These are phyloP conservation scores for Silybum marianum DNA, from an alignment of 129 eudicot species.

Conservation along the genomic window DNA sequence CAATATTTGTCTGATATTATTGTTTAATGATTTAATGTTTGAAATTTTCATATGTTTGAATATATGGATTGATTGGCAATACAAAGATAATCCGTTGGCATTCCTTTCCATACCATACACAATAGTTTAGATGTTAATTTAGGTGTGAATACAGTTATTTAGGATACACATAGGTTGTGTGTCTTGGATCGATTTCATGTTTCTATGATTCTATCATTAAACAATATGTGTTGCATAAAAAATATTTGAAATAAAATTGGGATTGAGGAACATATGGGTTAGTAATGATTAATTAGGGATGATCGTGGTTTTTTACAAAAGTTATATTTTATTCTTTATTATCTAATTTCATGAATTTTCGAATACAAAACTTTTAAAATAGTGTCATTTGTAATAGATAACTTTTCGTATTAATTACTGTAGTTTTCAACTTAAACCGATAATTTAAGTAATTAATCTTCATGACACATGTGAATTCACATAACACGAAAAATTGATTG, in stretches of 20 bases:
- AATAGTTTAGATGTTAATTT: neutral
- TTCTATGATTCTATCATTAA: no score
- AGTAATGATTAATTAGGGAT: neutral
- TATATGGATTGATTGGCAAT: neutral
- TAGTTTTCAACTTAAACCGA: no score
- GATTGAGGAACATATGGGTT: neutral
- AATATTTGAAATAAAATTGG: no score
- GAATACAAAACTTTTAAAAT: neutral
- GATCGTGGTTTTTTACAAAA: neutral
- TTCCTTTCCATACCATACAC: neutral
- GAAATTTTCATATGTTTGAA: neutral
- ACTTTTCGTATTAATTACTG: no score
- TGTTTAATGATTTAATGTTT: neutral
- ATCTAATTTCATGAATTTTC: neutral
- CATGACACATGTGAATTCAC: neutral
- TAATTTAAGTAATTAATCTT: neutral
- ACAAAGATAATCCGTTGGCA: neutral
- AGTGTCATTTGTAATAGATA: neutral
- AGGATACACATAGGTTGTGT: neutral
- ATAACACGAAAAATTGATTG: neutral
- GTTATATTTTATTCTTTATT: neutral
- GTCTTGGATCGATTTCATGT: neutral
- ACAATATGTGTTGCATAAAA: neutral
- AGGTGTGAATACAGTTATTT: neutral
- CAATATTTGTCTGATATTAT: neutral